Evolutionary conservation across 371 early-diverging fungal species (phyloP).

Genomic region (Mucor mucedo): DNA sequence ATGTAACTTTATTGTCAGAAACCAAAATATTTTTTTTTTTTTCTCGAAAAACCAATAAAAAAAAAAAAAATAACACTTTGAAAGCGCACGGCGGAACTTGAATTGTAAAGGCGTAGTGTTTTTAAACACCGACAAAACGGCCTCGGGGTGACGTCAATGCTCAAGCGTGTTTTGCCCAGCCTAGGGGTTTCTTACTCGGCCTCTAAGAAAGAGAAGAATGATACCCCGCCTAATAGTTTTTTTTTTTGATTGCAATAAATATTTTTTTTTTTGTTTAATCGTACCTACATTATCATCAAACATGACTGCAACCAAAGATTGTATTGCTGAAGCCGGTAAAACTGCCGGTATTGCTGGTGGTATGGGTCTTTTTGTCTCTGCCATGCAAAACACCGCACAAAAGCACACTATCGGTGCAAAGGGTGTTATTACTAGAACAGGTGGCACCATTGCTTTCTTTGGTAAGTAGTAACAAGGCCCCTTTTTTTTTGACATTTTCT

Average conservation of each 20-base stretch:
- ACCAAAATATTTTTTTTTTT: too few species aligned
- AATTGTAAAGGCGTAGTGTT: too few species aligned
- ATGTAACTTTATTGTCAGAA: too few species aligned
- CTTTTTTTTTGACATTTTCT: neutral
- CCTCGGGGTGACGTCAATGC: too few species aligned
- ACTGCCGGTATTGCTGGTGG: constrained; percentile 65
- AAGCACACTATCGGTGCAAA: constrained; percentile 68
- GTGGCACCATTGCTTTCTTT: constrained; percentile 73
- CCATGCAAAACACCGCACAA: constrained; percentile 74
- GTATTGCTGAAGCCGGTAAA: constrained; percentile 60
- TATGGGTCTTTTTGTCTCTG: constrained; percentile 71
- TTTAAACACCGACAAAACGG: too few species aligned
- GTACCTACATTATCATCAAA: constrained; percentile 11
- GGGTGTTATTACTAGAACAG: constrained; percentile 71
- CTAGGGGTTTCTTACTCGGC: too few species aligned
- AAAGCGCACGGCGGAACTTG: too few species aligned
- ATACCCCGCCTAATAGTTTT: constrained; percentile 7
- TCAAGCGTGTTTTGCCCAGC: too few species aligned
- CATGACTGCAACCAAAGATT: constrained; percentile 58
- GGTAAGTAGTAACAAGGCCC: constrained; percentile 48
- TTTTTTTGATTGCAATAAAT: neutral
- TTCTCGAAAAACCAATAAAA: too few species aligned
- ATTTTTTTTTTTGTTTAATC: neutral
- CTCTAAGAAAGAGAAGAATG: neutral
- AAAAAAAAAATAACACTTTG: too few species aligned